phyloP scores from a whole-genome alignment of 1,139 yeast genomes.

The Hyphopichia buzzinii region DNA sequence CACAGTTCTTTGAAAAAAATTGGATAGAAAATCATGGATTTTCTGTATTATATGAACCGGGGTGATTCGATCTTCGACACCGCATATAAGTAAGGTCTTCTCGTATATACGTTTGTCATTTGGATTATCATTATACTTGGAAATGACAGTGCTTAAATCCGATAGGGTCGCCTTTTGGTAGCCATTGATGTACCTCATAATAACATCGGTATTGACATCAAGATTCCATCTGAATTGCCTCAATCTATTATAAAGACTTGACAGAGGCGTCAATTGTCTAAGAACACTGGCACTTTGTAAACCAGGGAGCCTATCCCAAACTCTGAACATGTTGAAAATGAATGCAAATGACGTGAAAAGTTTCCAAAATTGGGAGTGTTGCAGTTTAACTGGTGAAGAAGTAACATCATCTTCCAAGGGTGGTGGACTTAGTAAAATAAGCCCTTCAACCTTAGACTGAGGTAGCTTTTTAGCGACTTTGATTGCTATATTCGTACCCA shows the following conservation, averaged over 20 bases:
- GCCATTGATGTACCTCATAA: constrained; percentile 54
- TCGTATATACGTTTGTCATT: constrained; percentile 31
- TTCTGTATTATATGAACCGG: constrained; percentile 36
- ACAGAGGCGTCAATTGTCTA: constrained; percentile 45
- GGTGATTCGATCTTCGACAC: constrained; percentile 56
- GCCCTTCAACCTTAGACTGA: constrained; percentile 39
- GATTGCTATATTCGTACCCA: constrained; percentile 63
- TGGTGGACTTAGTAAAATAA: constrained; percentile 57
- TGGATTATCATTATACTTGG: constrained; percentile 34
- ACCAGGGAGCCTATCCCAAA: constrained; percentile 64
- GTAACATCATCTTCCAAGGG: constrained; percentile 32
- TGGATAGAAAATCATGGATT: constrained; percentile 23
- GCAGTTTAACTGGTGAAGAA: not conserved
- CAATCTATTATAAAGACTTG: constrained; percentile 42
- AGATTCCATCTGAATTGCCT: constrained; percentile 72
- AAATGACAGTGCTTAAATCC: constrained; percentile 44
- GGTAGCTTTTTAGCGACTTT: constrained; percentile 47
- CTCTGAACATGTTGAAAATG: constrained; percentile 54
- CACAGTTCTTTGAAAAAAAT: constrained; percentile 26
- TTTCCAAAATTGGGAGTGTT: constrained; percentile 12
- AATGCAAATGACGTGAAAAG: constrained; percentile 44
- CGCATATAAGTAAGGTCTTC: constrained; percentile 55
- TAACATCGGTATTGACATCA: constrained; percentile 55
- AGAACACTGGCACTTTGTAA: constrained; percentile 54
- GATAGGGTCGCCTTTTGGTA: constrained; percentile 41